phyloP scores from a whole-genome alignment of 441 rosid genomes.

The Eruca vesicaria region DNA sequence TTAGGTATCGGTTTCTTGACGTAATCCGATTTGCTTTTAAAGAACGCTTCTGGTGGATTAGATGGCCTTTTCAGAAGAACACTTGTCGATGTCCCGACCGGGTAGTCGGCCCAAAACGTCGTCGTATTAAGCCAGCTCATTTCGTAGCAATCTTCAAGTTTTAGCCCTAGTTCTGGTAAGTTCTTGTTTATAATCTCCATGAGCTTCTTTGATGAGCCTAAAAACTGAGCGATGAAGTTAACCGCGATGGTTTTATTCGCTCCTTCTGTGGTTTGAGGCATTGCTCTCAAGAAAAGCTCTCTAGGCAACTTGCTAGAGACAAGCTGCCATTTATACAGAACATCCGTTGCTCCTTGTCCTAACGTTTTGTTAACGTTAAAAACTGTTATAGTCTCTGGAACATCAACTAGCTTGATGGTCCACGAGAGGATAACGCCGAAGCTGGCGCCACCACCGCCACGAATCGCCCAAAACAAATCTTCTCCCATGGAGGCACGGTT shows the following conservation, averaged over 20 bases:
- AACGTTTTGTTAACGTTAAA: slow-evolving; percentile 52
- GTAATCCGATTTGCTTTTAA: slow-evolving; percentile 66
- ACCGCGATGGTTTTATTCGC: slow-evolving; percentile 23
- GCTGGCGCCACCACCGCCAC: slow-evolving; percentile 70
- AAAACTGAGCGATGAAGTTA: slow-evolving; percentile 45
- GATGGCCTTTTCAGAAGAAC: slow-evolving; percentile 54
- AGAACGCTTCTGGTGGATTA: slow-evolving; percentile 40
- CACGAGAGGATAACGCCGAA: slow-evolving; percentile 62
- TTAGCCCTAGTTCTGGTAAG: slow-evolving; percentile 61
- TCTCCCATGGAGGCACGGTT: slow-evolving; percentile 59
- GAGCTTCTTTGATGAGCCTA: slow-evolving; percentile 36
- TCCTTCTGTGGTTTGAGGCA: slow-evolving; percentile 28
- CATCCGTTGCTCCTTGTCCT: slow-evolving; percentile 45
- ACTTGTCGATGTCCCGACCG: slow-evolving; percentile 44
- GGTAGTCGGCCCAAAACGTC: slow-evolving; percentile 45
- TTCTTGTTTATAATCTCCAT: slow-evolving; percentile 35
- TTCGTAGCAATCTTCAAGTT: slow-evolving; percentile 48
- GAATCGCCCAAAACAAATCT: slow-evolving; percentile 67
- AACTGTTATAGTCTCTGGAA: slow-evolving; percentile 52
- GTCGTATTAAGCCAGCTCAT: slow-evolving; percentile 66
- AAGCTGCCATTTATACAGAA: slow-evolving; percentile 57
- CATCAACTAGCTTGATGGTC: slow-evolving; percentile 52
- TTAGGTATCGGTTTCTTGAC: slow-evolving; percentile 48
- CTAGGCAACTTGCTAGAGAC: slow-evolving; percentile 49
- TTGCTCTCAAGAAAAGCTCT: slow-evolving; percentile 55